Percentiles rank a stretch among this genome's conserved stretches.
Conservation (phyloP, 169 alveolate species). For the Plasmodium yoelii region DNA sequence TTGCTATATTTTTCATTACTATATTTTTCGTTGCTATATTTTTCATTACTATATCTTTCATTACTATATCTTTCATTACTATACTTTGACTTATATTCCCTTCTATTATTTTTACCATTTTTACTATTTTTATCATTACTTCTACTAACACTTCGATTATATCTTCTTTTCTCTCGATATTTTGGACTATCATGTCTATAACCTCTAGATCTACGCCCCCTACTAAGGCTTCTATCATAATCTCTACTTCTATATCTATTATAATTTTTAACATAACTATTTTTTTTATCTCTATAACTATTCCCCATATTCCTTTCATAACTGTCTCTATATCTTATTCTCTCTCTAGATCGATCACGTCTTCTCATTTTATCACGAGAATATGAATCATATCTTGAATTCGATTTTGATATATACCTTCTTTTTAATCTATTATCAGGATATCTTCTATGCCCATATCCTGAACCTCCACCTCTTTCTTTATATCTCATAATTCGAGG, state of each 20-base stretch:
- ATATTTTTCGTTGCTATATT: constrained; percentile 64
- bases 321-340: constrained; percentile 50
- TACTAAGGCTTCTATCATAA: constrained; percentile 43
- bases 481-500: constrained; percentile 77
- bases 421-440: constrained; percentile 43
- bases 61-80: constrained; percentile 65
- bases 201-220: constrained; percentile 42
- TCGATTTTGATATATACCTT: constrained; percentile 50
- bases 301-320: constrained; percentile 49
- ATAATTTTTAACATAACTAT: constrained; percentile 26
- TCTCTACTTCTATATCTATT: constrained; percentile 31
- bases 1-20: constrained; percentile 64
- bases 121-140: constrained; percentile 25
- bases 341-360: constrained; percentile 56
- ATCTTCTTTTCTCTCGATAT: constrained; percentile 48
- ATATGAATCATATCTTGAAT: constrained; percentile 58
- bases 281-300: constrained; percentile 49
- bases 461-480: constrained; percentile 55
- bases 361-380: constrained; percentile 73
- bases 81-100: constrained; percentile 51
- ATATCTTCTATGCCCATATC: constrained; percentile 53
- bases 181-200: constrained; percentile 46
- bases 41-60: constrained; percentile 46
- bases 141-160: constrained; percentile 63
- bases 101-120: constrained; percentile 30